A percentile compares a stretch with the other conserved stretches of the same genome.
phyloP scores from a whole-genome alignment of 306 rosid genomes.

The Dryas drummondii region DNA sequence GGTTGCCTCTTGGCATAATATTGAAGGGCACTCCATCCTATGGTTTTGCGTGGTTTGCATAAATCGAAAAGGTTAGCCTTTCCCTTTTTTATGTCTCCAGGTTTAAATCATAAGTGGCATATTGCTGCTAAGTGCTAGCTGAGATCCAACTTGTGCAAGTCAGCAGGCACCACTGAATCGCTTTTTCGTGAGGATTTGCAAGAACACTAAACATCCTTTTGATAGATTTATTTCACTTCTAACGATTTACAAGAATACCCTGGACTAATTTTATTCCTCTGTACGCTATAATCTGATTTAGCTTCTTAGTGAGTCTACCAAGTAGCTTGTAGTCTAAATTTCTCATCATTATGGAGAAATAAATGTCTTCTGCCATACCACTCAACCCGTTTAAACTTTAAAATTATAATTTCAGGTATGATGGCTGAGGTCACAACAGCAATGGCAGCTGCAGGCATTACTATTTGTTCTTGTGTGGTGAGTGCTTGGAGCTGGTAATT shows the following conservation, averaged over 20 bases:
- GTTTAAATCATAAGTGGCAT: slow-evolving; percentile 10
- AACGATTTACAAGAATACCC: not conserved
- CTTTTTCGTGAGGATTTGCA: too few relatives aligned
- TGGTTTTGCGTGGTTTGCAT: slow-evolving; percentile 83
- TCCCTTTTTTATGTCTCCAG: not conserved
- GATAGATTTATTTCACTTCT: not conserved
- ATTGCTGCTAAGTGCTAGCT: not conserved
- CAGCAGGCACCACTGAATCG: too few relatives aligned
- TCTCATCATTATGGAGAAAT: not conserved
- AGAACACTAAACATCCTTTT: too few relatives aligned
- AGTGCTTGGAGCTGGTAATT: slow-evolving; percentile 46
- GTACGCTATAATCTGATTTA: not conserved
- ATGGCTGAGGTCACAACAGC: slow-evolving; percentile 87
- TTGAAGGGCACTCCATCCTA: slow-evolving; percentile 82
- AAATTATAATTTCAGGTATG: slow-evolving; percentile 67
- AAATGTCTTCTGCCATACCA: not conserved
- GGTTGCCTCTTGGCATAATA: slow-evolving; percentile 87
- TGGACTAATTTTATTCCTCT: not conserved
- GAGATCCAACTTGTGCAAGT: too few relatives aligned
- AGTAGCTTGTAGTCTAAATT: not conserved
- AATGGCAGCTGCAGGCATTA: slow-evolving; percentile 74
- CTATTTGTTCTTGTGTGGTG: slow-evolving; percentile 93
- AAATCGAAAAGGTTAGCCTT: slow-evolving; percentile 76
- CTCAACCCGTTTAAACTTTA: not conserved
- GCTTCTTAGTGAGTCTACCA: not conserved